Conservation (phyloP, 2,329 filamentous ascomycete species). For the Lecanoromycetidae sp. region DNA sequence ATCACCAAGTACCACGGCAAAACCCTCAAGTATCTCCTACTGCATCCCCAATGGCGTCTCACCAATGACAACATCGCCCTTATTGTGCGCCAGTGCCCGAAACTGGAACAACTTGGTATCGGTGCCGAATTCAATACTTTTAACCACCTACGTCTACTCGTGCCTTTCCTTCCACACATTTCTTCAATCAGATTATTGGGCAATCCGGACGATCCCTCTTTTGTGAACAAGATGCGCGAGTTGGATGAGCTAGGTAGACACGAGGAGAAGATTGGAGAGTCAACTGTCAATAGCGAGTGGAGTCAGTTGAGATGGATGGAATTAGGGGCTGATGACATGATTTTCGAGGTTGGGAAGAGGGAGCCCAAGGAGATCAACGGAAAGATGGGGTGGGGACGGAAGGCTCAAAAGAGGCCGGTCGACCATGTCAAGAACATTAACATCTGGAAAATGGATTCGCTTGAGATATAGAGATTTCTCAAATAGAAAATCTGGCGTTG, state of each 20-base stretch:
- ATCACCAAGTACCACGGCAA: slow-evolving; percentile 40
- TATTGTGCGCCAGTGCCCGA: slow-evolving; percentile 42
- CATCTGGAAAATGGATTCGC: slow-evolving; percentile 16
- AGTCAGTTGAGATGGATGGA: slow-evolving; percentile 11
- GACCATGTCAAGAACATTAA: slow-evolving; percentile 13
- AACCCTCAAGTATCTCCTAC: slow-evolving; percentile 43
- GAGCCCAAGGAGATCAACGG: background rate
- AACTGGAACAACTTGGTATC: slow-evolving; percentile 47
- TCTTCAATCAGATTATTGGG: slow-evolving; percentile 30
- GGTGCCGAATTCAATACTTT: slow-evolving; percentile 33
- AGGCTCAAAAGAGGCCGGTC: slow-evolving; percentile 4
- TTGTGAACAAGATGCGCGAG: slow-evolving; percentile 14
- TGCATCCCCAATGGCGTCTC: slow-evolving; percentile 45
- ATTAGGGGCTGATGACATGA: slow-evolving; percentile 14
- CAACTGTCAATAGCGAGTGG: slow-evolving; percentile 2
- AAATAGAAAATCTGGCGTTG: background rate
- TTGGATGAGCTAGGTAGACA: slow-evolving; percentile 7
- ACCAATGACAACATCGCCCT: slow-evolving; percentile 37
- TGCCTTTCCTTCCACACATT: slow-evolving; percentile 21
- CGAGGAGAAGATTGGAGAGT: slow-evolving; percentile 13
- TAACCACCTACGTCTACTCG: slow-evolving; percentile 24
- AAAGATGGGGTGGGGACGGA: slow-evolving; percentile 1
- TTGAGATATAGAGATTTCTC: slow-evolving; percentile 4
- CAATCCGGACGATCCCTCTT: slow-evolving; percentile 4
- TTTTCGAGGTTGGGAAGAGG: slow-evolving; percentile 13